Evolutionary conservation across 148 eudicot species (phyloP).

Genomic region (Polygonum aviculare): DNA sequence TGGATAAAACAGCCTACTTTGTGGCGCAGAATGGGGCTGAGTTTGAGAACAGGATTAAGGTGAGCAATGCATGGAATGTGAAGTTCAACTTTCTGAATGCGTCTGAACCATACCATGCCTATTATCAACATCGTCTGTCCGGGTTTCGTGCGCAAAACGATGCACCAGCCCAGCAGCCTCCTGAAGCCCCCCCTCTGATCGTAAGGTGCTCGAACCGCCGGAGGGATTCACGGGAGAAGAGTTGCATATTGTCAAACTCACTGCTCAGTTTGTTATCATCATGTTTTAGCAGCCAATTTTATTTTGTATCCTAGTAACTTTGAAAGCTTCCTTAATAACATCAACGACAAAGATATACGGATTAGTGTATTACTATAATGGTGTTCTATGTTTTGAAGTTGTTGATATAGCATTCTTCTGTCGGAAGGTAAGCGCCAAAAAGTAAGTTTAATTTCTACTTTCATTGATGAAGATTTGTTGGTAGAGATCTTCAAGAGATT

Average conservation of each 20-base stretch:
- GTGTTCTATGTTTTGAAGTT: too few relatives aligned
- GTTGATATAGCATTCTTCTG: too few relatives aligned
- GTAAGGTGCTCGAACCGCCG: too few relatives aligned
- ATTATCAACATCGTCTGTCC: conserved; percentile 61
- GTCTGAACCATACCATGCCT: conserved; percentile 74
- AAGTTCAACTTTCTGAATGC: conserved; percentile 61
- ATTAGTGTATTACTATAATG: too few relatives aligned
- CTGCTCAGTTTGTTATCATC: conserved; percentile 48
- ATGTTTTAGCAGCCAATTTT: too few relatives aligned
- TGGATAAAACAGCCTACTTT: background rate
- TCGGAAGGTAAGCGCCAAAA: too few relatives aligned
- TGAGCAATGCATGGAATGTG: conserved; percentile 53
- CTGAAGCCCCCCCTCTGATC: background rate
- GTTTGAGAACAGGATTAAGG: conserved; percentile 65
- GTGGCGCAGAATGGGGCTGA: conserved; percentile 63
- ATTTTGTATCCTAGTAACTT: too few relatives aligned
- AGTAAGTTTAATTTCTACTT: background rate
- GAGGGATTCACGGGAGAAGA: conserved; percentile 86
- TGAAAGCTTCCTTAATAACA: too few relatives aligned
- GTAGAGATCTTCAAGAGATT: background rate
- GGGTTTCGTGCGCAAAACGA: conserved; percentile 56
- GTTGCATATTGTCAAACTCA: conserved; percentile 66
- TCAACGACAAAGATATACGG: too few relatives aligned
- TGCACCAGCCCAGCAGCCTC: conserved; percentile 24
- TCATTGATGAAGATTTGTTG: background rate